phyloP scores from a whole-genome alignment of 2,329 filamentous ascomycete genomes.

The Paraphaeosphaeria sporulosa region DNA sequence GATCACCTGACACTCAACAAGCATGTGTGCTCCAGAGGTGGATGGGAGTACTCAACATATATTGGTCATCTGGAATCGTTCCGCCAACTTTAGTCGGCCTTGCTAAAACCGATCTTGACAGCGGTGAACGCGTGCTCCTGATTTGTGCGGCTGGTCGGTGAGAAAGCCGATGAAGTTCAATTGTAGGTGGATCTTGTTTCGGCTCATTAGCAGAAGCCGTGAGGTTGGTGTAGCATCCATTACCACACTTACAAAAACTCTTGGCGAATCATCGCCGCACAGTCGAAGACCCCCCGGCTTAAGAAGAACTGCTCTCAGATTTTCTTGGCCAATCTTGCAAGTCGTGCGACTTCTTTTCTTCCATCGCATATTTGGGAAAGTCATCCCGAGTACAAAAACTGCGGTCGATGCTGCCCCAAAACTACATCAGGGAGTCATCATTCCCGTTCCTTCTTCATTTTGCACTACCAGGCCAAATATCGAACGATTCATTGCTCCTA shows the following conservation, averaged over 20 bases:
- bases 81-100: background rate
- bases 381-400: background rate
- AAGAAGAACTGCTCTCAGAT: too few species aligned
- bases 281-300: too few species aligned
- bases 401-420: background rate
- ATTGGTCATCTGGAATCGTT: background rate
- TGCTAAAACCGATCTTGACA: background rate
- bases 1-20: background rate
- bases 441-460: background rate
- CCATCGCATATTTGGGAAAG: background rate
- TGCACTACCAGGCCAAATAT: too few species aligned
- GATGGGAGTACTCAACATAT: background rate
- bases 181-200: background rate
- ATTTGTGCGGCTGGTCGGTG: background rate
- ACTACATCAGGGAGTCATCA: background rate
- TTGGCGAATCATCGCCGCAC: background rate
- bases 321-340: background rate
- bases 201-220: too few species aligned
- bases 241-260: background rate
- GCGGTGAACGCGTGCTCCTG: background rate
- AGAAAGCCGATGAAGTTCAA: background rate
- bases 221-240: too few species aligned
- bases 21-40: background rate
- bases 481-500: too few species aligned
- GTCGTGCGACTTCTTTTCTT: background rate